Base-by-base conservation (phyloP, 495 filamentous ascomycete genomes). In the Xylaria acuta region DNA sequence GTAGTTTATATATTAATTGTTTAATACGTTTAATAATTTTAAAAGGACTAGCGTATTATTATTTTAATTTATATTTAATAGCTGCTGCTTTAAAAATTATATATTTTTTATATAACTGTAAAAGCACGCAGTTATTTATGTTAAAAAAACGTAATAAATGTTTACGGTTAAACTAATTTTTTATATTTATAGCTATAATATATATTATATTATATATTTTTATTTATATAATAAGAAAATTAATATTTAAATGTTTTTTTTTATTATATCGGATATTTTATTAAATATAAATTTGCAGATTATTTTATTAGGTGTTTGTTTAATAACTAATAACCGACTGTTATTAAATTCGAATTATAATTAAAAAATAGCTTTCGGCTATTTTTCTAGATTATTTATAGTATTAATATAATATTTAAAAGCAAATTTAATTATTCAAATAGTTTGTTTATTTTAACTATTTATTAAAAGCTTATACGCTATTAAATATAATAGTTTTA, bases 261-360 rank as follows among this genome's bases (percentile, higher is more conserved):
- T 11, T 36, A 63, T 41, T 32, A n/a, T 20, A 41, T 40, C 41
- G 14, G 41, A 38, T 22, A 63, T 41, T 22, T 16, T 43, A 41
- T 63, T 38, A 22, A 41, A 5, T 22, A 63, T 40, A 63, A 63
- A 40, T 22, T 27, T 43, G 3, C 16, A 43, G 6, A 62, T 20
- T 36, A 62, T 62, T 62, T 62, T 62, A 36, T 36, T 62, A 62
- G 11, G 7, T 30, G 8, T 62, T 62, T 62, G 20, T 36, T 62
- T 62, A 22, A 40, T 62, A 36, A 40, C 8, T 32, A 62, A 62
- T 11, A 36, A 38, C 11, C 11, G 6, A 40, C 1, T 62, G 38
- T 62, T 62, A 40, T 62, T 62, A 36, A 62, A 36, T 62, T 62
- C 22, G 20, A 62, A 30, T 40, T 62, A 40, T 27, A 62, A 40